These are phyloP conservation scores for Boletus mariae DNA, from an alignment of 1,284 basidiomycete genomes.

Conservation along the genomic window DNA sequence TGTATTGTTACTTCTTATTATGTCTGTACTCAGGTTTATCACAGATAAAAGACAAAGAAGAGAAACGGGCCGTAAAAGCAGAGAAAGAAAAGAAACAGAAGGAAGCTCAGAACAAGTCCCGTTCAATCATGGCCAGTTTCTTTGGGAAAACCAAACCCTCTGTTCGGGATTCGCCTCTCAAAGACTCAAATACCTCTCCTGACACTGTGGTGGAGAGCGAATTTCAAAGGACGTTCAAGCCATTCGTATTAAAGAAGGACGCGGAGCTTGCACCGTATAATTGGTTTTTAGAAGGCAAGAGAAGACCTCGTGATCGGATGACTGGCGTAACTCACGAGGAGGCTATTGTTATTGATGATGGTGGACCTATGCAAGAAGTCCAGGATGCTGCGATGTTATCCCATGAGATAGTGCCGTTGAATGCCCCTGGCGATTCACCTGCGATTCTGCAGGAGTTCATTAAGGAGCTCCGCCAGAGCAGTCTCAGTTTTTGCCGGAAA, in stretches of 20 bases:
- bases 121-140: conserved; percentile 72
- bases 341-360: conserved; percentile 53
- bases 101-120: conserved; percentile 65
- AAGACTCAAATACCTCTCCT: conserved; percentile 33
- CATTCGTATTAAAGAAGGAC: conserved; percentile 74
- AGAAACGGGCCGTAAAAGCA: conserved; percentile 58
- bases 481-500: neutral
- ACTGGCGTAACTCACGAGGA: conserved; percentile 35
- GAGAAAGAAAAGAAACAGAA: conserved; percentile 62
- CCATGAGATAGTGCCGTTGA: neutral
- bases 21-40: conserved; percentile 5
- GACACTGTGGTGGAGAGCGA: conserved; percentile 52
- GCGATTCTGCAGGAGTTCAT: conserved; percentile 17
- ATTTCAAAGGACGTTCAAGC: conserved; percentile 71
- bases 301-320: conserved; percentile 22
- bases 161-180: conserved; percentile 29
- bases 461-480: conserved; percentile 13
- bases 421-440: neutral
- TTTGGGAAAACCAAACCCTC: conserved; percentile 57
- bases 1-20: conserved; percentile 1
- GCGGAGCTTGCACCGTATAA: conserved; percentile 68
- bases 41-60: conserved; percentile 64
- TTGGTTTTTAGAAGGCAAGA: conserved; percentile 48
- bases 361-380: conserved; percentile 27
- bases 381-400: conserved; percentile 17